phyloP scores from a whole-genome alignment of 176 grass and related monocot genomes.

The maize (Zea mays) region DNA sequence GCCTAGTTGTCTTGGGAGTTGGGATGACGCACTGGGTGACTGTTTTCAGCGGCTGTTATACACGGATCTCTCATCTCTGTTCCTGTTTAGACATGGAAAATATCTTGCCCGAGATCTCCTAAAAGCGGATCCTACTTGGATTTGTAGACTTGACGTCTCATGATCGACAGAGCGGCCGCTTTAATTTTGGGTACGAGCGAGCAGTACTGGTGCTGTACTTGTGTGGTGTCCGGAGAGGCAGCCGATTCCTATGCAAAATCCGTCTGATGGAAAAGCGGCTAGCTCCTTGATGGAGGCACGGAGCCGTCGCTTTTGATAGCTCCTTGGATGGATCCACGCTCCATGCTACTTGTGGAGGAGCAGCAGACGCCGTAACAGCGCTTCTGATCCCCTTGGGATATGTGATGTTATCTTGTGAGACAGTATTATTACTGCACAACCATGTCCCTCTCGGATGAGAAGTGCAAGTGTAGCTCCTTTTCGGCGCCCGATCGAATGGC shows the following conservation, averaged over 20 bases:
- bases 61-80: not conserved
- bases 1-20: not conserved
- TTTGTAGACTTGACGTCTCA: not conserved
- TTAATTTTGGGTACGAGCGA: not conserved
- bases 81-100: conserved; percentile 21
- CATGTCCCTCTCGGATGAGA: not conserved
- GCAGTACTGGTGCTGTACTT: not conserved
- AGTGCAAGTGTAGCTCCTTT: not conserved
- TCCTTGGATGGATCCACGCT: not conserved
- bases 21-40: conserved; percentile 34
- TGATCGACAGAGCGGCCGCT: not conserved
- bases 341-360: not conserved
- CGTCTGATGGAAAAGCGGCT: not conserved
- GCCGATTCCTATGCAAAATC: conserved; percentile 13
- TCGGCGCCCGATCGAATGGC: not conserved
- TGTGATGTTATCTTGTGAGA: conserved; percentile 1
- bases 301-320: conserved; percentile 3
- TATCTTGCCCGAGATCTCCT: not conserved
- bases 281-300: not conserved
- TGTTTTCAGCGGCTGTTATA: not conserved
- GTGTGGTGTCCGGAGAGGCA: conserved; percentile 2
- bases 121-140: not conserved
- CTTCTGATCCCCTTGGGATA: conserved; percentile 3
- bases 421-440: not conserved
- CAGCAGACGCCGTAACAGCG: conserved; percentile 6